Conservation (phyloP, 139 green algal species). For the Micractinium conductrix region DNA sequence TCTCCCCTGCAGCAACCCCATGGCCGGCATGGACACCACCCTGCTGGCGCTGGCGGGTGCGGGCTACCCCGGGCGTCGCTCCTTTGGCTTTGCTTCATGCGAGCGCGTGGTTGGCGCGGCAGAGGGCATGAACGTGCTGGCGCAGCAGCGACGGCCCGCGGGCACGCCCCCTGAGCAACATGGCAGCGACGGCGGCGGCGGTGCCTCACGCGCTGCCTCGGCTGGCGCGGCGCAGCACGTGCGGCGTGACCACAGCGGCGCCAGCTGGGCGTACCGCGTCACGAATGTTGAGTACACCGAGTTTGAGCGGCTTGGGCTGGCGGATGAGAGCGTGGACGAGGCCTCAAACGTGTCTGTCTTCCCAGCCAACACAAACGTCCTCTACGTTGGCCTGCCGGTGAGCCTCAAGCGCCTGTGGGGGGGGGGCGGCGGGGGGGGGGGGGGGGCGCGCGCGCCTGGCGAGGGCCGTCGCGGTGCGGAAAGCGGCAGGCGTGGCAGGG, state of each 20-base stretch:
- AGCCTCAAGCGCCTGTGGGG: too few relatives aligned
- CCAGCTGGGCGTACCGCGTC: slow-evolving; percentile 71
- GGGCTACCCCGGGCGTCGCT: slow-evolving; percentile 60
- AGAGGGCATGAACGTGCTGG: slow-evolving; percentile 97
- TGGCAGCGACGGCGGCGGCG: too few relatives aligned
- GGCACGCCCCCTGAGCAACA: background rate
- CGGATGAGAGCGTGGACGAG: slow-evolving; percentile 65
- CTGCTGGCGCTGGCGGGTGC: slow-evolving; percentile 92
- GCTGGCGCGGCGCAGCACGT: background rate
- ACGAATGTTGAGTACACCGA: slow-evolving; percentile 99
- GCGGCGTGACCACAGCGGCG: background rate
- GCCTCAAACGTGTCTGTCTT: slow-evolving; percentile 67
- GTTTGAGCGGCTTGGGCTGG: slow-evolving; percentile 91
- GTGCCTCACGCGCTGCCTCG: too few relatives aligned
- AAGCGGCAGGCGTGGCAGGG: background rate
- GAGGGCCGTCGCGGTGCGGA: background rate
- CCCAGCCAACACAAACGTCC: slow-evolving; percentile 98
- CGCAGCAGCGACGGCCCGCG: slow-evolving; percentile 46
- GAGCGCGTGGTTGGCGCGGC: slow-evolving; percentile 89
- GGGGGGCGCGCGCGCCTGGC: background rate
- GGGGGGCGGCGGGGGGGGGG: background rate
- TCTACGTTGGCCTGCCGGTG: slow-evolving; percentile 86
- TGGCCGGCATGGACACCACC: slow-evolving; percentile 94
- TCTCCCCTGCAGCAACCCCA: slow-evolving; percentile 84
- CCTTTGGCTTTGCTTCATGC: slow-evolving; percentile 97